Evolutionary conservation across 2,329 filamentous ascomycete species (phyloP), one percentile per base, ranked within the genome.

Genomic region (Pleomassaria siparia): DNA sequence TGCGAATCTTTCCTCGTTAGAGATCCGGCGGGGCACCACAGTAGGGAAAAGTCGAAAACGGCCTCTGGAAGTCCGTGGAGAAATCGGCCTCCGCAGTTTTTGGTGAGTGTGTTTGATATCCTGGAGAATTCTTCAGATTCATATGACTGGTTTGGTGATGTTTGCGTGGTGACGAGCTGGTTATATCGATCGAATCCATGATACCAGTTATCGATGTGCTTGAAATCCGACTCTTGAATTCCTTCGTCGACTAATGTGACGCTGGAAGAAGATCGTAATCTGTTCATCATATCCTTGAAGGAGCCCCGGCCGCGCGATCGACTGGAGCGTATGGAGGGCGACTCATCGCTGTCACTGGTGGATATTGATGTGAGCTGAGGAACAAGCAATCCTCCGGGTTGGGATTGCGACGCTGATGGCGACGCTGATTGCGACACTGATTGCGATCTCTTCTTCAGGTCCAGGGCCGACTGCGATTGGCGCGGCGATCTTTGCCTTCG

Each of bases 111-210:
- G 39, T 59, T 60, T 4, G 55, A 46, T 6, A 63, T 53, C 24
- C 56, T 62, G 13, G 52, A 29, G 25, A 70, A 59, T 1, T 60
- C 52, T 25, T 59, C 46, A 1, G 53, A 44, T 24, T 49, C 35
- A 25, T 53, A 50, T 13, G 57, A 35, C 10, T 43, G 48, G 10
- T 56, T 46, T 15, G 41, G 42, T 12, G 60, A 59, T 11, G 53
- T 46, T 24, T 50, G 47, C 15, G 43, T 60, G 13, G 62, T 63
- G 33, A 67, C 54, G 2, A 69, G 55, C 30, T 61, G 58, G 46
- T 66, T 67, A 47, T 70, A 70, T 26, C 50, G 55, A 30, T 56
- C 54, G 46, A 69, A 69, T 7, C 60, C 65, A 15, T 52, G 42
- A 20, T 60, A 62, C 65, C 64, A 68, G 46, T 62, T 57, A 16